Conservation (phyloP, 2,329 filamentous ascomycete species). For the Pseudogymnoascus sp. region DNA sequence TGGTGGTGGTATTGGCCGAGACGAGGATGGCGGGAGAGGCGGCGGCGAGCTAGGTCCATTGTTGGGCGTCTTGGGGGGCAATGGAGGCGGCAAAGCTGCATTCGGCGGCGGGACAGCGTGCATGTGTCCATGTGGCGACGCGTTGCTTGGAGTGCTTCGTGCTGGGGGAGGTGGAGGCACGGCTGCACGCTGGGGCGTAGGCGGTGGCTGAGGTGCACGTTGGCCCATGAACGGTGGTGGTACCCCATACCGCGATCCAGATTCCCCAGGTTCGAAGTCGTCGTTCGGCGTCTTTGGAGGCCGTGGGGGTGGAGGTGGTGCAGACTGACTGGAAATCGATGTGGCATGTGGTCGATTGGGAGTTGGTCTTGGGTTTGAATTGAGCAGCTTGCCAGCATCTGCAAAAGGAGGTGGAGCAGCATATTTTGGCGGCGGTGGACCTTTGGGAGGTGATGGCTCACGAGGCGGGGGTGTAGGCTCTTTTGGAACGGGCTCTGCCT, state of each 20-base stretch:
- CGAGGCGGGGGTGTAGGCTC: slow-evolving; percentile 54
- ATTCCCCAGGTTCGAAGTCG: slow-evolving; percentile 46
- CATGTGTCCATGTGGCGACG: too few relatives aligned
- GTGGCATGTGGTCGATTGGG: slow-evolving; percentile 38
- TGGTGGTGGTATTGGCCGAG: slow-evolving; percentile 47
- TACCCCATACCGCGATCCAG: slow-evolving; percentile 58
- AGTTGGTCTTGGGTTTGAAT: slow-evolving; percentile 31
- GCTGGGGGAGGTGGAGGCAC: slow-evolving; percentile 64
- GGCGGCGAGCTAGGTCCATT: slow-evolving; percentile 45
- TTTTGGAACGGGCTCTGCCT: slow-evolving; percentile 38
- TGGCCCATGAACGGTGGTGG: slow-evolving; percentile 73
- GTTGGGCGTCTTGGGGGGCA: slow-evolving; percentile 37
- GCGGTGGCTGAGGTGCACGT: slow-evolving; percentile 59
- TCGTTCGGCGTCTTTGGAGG: slow-evolving; percentile 67
- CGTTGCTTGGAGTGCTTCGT: slow-evolving; percentile 32
- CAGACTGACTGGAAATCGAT: slow-evolving; percentile 43
- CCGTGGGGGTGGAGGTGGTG: slow-evolving; percentile 60
- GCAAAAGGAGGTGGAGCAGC: slow-evolving; percentile 79
- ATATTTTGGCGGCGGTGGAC: slow-evolving; percentile 61
- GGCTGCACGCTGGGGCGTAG: slow-evolving; percentile 63
- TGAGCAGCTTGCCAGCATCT: slow-evolving; percentile 80
- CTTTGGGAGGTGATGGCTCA: slow-evolving; percentile 59
- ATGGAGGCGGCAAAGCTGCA: slow-evolving; percentile 31
- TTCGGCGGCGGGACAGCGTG: slow-evolving; percentile 13
- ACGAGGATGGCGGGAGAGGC: slow-evolving; percentile 43